Percentiles rank a stretch among this genome's conserved stretches.
Evolutionary conservation across 116 monocot genomes (phyloP).

Genomic region (Dioscorea cayenensis): DNA sequence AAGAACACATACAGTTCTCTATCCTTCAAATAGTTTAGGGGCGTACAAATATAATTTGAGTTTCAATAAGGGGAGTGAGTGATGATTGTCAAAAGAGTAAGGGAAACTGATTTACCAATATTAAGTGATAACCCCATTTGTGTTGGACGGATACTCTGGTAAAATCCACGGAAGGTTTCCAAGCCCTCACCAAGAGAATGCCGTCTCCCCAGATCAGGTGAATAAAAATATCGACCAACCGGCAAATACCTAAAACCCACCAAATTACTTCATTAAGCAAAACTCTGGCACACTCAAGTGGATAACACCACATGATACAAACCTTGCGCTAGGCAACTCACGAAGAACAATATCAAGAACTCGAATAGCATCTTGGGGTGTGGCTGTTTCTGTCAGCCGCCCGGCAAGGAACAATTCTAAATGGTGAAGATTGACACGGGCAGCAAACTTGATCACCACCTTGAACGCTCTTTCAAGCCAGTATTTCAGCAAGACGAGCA

Average conservation of each 20-base stretch:
- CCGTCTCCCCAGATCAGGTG: slow-evolving; percentile 46
- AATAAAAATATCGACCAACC: slow-evolving; percentile 84
- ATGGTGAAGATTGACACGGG: slow-evolving; percentile 81
- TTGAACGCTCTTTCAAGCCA: slow-evolving; percentile 66
- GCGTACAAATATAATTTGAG: no score
- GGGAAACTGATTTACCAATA: slow-evolving; percentile 22
- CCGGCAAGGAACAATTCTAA: slow-evolving; percentile 70
- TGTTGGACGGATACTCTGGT: slow-evolving; percentile 64
- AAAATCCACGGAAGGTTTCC: slow-evolving; percentile 70
- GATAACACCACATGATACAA: slow-evolving; percentile 1
- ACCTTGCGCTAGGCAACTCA: slow-evolving; percentile 86
- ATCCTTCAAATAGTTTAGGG: no score
- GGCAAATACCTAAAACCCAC: slow-evolving; percentile 44
- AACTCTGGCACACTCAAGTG: not conserved
- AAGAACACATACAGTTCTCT: no score
- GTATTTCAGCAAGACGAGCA: not conserved
- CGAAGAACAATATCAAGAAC: slow-evolving; percentile 91
- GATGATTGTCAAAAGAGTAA: not conserved
- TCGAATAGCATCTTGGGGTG: slow-evolving; percentile 90
- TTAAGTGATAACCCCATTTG: slow-evolving; percentile 51
- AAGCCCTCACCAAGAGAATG: slow-evolving; percentile 52
- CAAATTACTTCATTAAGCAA: not conserved
- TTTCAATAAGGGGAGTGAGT: no score
- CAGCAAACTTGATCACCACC: slow-evolving; percentile 76
- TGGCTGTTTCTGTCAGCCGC: slow-evolving; percentile 72